A percentile compares a stretch with the other conserved stretches of the same genome.
Conservation (phyloP, 768 basidiomycete species). For the Boletus rubroflammeus region DNA sequence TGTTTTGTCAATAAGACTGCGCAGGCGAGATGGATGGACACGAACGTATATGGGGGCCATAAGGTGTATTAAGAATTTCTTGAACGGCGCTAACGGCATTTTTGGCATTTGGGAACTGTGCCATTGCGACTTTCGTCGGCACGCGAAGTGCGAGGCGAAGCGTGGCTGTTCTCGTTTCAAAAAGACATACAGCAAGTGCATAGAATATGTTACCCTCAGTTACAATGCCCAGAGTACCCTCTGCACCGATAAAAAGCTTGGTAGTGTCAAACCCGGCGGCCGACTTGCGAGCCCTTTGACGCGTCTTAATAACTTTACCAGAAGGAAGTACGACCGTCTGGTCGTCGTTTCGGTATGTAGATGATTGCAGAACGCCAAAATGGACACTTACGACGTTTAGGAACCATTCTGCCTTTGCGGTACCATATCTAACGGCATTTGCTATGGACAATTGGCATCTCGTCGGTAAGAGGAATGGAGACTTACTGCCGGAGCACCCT, state of each 20-base stretch:
- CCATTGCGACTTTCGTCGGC: slow-evolving; percentile 85
- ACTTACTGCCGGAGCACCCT: slow-evolving; percentile 79
- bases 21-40: not conserved
- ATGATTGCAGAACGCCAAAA: not conserved
- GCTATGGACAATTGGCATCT: slow-evolving; percentile 36
- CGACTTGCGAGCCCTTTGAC: slow-evolving; percentile 75
- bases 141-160: slow-evolving; percentile 75
- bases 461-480: not conserved
- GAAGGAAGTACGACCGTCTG: slow-evolving; percentile 83
- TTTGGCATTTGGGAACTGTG: slow-evolving; percentile 78
- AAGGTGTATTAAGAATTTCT: slow-evolving; percentile 67
- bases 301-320: slow-evolving; percentile 86
- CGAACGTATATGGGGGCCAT: slow-evolving; percentile 73
- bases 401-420: slow-evolving; percentile 87
- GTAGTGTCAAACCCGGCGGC: slow-evolving; percentile 85
- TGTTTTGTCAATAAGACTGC: not conserved
- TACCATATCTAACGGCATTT: slow-evolving; percentile 83
- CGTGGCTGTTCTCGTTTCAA: slow-evolving; percentile 50
- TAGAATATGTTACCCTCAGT: slow-evolving; percentile 56
- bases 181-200: not conserved
- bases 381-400: slow-evolving; percentile 59
- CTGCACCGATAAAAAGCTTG: slow-evolving; percentile 86
- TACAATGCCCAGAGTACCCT: slow-evolving; percentile 88
- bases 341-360: not conserved
- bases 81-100: slow-evolving; percentile 77